Evolutionary conservation across 352 stramenopile species (phyloP), one percentile per base, ranked within the genome.

Genomic region (Pythium volutum): DNA sequence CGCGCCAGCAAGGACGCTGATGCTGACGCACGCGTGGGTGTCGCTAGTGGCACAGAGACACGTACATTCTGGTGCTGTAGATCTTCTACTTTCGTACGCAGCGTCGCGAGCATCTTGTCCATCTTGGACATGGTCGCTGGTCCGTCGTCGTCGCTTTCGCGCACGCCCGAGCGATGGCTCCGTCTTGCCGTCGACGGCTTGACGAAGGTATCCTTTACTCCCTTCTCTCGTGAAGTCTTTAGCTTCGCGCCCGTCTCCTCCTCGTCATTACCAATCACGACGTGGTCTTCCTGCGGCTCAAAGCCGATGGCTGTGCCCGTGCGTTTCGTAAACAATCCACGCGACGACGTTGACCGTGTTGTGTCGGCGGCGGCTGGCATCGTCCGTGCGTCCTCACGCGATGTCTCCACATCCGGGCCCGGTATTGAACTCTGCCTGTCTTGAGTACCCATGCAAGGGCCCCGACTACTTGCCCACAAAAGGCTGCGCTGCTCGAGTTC

Each of bases 61-160:
- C 77, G 66, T 84, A 89, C 81, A 75, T 91, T 91, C 62, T 87
- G 83, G 51, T 83, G 80, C 50, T 89, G 76, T 3, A 89, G 66
- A 55, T 89, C 79, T 66, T 91, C 79, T 7, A 89, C 53, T 59
- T 87, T 91, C 29, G 58, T 41, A 7, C 82, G 77, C 0, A 91
- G 68, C 18, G 73, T 73, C 23, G 62, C 67, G 34, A 87, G 75
- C 6, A 79, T 86, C n/a, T 63, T 74, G 51, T 91, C 79, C 18
- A 91, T 62, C 59, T 88, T 88, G 52, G 45, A 39, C 43, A 61
- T 57, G 10, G 34, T 22, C 4, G n/a, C 27, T 8, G 38, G 14
- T 22, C 29, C 31, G 11, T 55, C 43, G 15, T 61, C 51, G 10
- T 36, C 31, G 8, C 18, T 36, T 26, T 55, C 43, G 14, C 22